Percentiles rank a stretch among this genome's conserved stretches.
These are phyloP conservation scores for Irpex sp. DNA, from an alignment of 1,284 basidiomycete genomes.

Conservation along the genomic window DNA sequence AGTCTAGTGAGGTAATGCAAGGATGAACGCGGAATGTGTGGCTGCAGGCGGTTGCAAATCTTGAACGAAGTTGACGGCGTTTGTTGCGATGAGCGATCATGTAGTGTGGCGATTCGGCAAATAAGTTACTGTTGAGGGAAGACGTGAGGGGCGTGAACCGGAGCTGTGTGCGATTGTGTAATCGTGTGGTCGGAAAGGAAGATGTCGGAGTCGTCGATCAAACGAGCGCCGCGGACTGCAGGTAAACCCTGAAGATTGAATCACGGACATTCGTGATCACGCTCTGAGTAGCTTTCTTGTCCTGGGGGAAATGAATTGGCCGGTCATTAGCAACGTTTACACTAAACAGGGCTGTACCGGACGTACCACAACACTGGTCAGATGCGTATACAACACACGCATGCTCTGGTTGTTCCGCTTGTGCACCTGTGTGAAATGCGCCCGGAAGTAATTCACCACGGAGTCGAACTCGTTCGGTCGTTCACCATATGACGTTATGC, in stretches of 20 bases:
- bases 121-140: not conserved
- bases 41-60: not conserved
- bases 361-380: constrained; percentile 76
- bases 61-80: not conserved
- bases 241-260: constrained; percentile 33
- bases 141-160: not conserved
- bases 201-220: constrained; percentile 11
- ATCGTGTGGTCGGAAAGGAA: not conserved
- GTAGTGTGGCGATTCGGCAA: not conserved
- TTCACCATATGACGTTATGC: constrained; percentile 79
- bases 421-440: constrained; percentile 80
- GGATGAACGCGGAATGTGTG: not conserved
- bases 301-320: constrained; percentile 36
- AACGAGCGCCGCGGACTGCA: constrained; percentile 31
- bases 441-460: constrained; percentile 78
- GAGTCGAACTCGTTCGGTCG: constrained; percentile 76
- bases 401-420: constrained; percentile 74
- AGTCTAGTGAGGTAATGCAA: not conserved
- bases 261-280: constrained; percentile 68
- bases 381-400: constrained; percentile 73
- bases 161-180: not conserved
- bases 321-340: not conserved
- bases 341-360: not conserved
- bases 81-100: not conserved
- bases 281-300: constrained; percentile 76